These are phyloP conservation scores for Rheum nobile DNA, from an alignment of 148 eudicot species.

Conservation along the genomic window DNA sequence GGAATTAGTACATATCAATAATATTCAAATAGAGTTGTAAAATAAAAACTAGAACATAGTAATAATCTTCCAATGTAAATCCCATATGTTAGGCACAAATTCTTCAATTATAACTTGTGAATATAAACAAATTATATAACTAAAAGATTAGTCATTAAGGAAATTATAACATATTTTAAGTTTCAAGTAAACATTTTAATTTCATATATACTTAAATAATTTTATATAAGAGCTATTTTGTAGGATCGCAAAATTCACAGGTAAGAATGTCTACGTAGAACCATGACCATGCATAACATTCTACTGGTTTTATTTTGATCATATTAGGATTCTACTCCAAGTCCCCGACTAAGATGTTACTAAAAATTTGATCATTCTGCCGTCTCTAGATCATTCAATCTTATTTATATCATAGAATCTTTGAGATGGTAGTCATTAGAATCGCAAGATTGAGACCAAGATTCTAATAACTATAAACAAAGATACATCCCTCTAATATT, in stretches of 20 bases:
- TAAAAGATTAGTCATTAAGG: background rate
- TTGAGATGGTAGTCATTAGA: too few species aligned
- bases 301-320: background rate
- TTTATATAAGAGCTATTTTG: background rate
- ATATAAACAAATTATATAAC: background rate
- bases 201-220: background rate
- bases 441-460: background rate
- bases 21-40: background rate
- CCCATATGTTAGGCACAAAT: background rate
- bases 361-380: background rate
- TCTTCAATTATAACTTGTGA: background rate
- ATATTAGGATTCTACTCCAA: background rate
- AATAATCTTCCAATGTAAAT: background rate
- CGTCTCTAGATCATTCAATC: background rate
- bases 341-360: background rate
- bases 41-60: background rate
- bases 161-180: background rate
- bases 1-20: background rate
- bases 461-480: background rate
- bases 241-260: background rate
- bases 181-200: background rate
- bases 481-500: background rate
- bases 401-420: background rate
- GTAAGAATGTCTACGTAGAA: background rate
- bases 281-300: too few species aligned